These are phyloP conservation scores for Alnus glutinosa DNA, from an alignment of 306 rosid genomes.

Conservation along the genomic window DNA sequence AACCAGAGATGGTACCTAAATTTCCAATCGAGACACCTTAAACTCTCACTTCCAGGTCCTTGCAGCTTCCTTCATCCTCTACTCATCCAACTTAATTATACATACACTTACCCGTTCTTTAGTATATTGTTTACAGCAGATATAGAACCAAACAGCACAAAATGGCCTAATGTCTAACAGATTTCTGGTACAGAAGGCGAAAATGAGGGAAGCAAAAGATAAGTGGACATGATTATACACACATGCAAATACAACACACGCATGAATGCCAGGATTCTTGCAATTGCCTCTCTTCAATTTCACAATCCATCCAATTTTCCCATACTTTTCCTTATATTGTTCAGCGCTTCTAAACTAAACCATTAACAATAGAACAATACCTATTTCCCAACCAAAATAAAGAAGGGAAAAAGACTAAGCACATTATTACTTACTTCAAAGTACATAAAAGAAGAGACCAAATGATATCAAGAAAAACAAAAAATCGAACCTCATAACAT, in stretches of 20 bases:
- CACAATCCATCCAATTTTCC: background rate
- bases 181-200: background rate
- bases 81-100: background rate
- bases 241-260: background rate
- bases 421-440: background rate
- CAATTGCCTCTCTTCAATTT: background rate
- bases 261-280: background rate
- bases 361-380: background rate
- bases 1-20: background rate
- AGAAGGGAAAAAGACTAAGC: background rate
- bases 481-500: conserved; percentile 4
- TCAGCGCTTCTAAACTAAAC: background rate
- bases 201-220: background rate
- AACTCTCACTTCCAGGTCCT: background rate
- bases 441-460: background rate
- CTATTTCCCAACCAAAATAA: background rate
- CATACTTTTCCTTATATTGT: background rate
- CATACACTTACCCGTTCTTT: background rate
- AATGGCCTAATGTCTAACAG: background rate
- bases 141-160: background rate
- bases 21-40: background rate
- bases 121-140: background rate
- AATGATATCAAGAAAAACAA: background rate
- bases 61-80: background rate
- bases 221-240: background rate